Evolutionary conservation across 2,329 filamentous ascomycete genomes (phyloP), one percentile per base, ranked within the genome.

Genomic region (Diaporthe destruens): DNA sequence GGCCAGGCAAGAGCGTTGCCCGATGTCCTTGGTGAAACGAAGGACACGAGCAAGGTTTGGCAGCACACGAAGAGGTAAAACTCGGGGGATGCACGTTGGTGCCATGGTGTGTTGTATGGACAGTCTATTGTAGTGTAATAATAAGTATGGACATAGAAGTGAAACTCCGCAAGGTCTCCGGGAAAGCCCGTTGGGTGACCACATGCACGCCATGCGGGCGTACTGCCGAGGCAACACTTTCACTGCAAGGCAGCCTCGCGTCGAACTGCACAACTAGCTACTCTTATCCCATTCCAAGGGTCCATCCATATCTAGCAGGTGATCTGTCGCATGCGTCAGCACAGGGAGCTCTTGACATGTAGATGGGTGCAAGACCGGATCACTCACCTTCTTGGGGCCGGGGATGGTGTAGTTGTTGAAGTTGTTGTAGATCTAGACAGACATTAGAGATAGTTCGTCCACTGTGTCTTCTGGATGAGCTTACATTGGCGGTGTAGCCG

Each of bases 401-500:
- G 73, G 73, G 12, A 74, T 68, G 51, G 73, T 74, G 63, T 74
- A 74, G 70, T 56, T 77, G 65, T 72, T 75, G 76, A 80, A 79
- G 75, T 77, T 72, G 69, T 67, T 76, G 76, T 80, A 79, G 72
- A 79, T 79, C 77, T 77, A 34, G 20, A 36, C 1, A 54, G 20
- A 59, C 14, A 66, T 72, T 12, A 70, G 55, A 63, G n/a, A 9
- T n/a, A 20, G 4, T n/a, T 1, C 18, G 8, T 39, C 8, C 9
- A 34, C 3, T 9, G n/a, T 8, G 23, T 69, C 4, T 5, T 18
- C 12, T 23, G 55, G 11, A 18, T 32, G 3, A 9, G 74, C 82
- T 74, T 66, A 86, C 84, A 76, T 86, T 86, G 75, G 80, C 81
- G 6, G 81, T 84, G 77, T 85, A 86, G 23, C 84, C 84, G 29